These are phyloP conservation scores for Acer saccharum DNA, from an alignment of 345 rosid species.

Conservation along the genomic window DNA sequence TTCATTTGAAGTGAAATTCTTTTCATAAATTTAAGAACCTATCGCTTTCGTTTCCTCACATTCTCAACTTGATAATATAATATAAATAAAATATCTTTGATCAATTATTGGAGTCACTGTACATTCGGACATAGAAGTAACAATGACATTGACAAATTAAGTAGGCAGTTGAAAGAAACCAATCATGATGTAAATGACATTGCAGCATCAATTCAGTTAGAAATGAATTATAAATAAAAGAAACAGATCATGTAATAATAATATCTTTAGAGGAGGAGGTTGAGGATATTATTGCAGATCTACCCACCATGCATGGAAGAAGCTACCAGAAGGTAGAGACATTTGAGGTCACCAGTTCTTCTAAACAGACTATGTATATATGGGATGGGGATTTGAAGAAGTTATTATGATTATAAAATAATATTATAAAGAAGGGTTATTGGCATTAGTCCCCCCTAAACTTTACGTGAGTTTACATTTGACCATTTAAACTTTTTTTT, in stretches of 20 bases:
- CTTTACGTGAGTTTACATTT: no score
- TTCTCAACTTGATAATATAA: no score
- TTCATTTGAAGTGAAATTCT: no score
- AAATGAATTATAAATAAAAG: not conserved
- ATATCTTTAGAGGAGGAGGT: not conserved
- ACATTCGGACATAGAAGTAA: not conserved
- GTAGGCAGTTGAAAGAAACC: not conserved
- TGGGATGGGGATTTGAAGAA: not conserved
- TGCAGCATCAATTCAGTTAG: not conserved
- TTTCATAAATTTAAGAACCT: no score
- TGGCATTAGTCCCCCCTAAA: no score
- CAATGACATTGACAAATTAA: not conserved
- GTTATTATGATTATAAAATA: not conserved
- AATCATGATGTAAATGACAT: not conserved
- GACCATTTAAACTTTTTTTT: no score
- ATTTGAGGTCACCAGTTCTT: not conserved
- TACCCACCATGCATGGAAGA: not conserved
- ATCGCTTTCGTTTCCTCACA: no score
- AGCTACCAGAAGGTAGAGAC: not conserved
- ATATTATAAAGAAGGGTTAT: no score
- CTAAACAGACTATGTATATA: no score
- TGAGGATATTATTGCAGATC: not conserved
- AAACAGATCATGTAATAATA: not conserved
- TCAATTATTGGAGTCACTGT: not conserved
- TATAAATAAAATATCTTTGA: not conserved